Base-by-base conservation (phyloP, 306 rosid species). In the Dryas octopetala region DNA sequence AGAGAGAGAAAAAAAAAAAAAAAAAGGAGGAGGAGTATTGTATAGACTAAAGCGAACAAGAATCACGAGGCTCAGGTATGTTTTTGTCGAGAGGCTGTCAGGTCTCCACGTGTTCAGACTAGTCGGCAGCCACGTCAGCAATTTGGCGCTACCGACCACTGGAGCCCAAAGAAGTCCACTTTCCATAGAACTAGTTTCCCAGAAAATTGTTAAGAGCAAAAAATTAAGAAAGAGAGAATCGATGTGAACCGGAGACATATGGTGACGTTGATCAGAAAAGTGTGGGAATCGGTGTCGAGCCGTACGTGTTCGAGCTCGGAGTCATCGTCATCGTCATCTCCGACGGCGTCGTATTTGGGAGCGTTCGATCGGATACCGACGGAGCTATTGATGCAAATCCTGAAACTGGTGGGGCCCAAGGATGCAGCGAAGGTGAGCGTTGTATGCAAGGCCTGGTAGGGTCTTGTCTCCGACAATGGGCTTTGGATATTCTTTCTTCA, bases 401-500 rank as follows among this genome's bases (percentile, higher is more conserved):
- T 88, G 74, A 74, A 68, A 63, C 40, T 84, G 60, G 75, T 84
- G 78, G 98, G 93, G 49, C 97, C 98, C 13, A 94, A 90, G 57
- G 91, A 82, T 26, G 88, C 86, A 3, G 87, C 91, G 0, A 89
- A 79, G 43, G 40, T 88, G 57, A 74, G 85, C 52, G 59, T 80
- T 2, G 75, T 85, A 4, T 87, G 85, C 88, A 91, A 77, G 79
- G 40, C 74, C 9, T 80, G 91, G 84, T 83, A 78, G 50, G 83
- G 66, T 6, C 62, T 82, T n/a, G 86, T 71, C 4, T 79, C 81
- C 12, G 91, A 88, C 70, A 71, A 91, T 26, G 76, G 78, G 6
- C 85, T 91, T 38, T 91, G 97, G 97, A 71, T 88, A 71, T 79
- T 78, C 80, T 89, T 89, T 83, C 74, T 88, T 72, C 89, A 82